Percentiles rank a stretch among this genome's conserved stretches.
Evolutionary conservation across 331 rosid genomes (phyloP).

Genomic region (Prunus yedoensis): DNA sequence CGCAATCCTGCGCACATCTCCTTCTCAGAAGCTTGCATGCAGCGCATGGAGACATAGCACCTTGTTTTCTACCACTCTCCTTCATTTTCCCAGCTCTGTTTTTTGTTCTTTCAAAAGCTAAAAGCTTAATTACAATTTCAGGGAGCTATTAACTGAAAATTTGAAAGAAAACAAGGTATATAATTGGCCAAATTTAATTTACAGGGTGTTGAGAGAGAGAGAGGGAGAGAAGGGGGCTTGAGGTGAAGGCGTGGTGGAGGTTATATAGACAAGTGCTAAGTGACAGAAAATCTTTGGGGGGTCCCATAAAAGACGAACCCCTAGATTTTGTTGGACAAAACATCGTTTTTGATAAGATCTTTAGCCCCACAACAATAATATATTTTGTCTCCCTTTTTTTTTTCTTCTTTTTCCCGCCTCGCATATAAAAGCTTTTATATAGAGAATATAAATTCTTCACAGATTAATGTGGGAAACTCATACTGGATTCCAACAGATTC

Average conservation of each 20-base stretch:
- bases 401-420: neutral
- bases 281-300: conserved; percentile 65
- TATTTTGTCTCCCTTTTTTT: conserved; percentile 36
- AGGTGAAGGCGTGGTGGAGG: conserved; percentile 28
- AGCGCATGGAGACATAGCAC: conserved; percentile 84
- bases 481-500: neutral
- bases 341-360: conserved; percentile 66
- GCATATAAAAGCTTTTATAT: neutral
- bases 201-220: conserved; percentile 11
- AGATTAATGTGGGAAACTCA: neutral
- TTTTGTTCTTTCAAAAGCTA: no score
- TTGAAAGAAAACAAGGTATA: neutral
- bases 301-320: conserved; percentile 66
- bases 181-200: conserved; percentile 15
- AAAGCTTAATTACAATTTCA: neutral
- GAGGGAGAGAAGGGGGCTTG: conserved; percentile 23
- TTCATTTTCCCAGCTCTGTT: conserved; percentile 39
- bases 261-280: conserved; percentile 65
- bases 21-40: conserved; percentile 95
- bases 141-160: neutral
- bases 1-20: conserved; percentile 80
- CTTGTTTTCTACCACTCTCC: conserved; percentile 78
- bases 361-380: conserved; percentile 54
- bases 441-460: neutral
- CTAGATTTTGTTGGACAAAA: conserved; percentile 69